Percentiles rank a stretch among this genome's conserved stretches.
Evolutionary conservation across 2,329 filamentous ascomycete species (phyloP).

Genomic region (Teratosphaeria pseudoeucalypti): DNA sequence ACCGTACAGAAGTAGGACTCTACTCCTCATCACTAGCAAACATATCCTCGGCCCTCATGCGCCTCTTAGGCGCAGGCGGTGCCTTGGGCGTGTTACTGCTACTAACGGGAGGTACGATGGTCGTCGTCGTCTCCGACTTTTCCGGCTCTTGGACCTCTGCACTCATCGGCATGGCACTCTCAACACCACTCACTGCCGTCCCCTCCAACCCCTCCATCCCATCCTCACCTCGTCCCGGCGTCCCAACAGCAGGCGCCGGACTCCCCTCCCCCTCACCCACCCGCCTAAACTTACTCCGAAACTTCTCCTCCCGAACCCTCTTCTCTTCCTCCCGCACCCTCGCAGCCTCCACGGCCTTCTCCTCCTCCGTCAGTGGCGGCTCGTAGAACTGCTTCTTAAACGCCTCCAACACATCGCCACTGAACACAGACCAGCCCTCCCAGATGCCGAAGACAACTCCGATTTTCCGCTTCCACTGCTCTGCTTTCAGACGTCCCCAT

Average conservation of each 20-base stretch:
- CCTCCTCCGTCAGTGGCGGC: conserved; percentile 45
- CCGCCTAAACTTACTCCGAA: conserved; percentile 35
- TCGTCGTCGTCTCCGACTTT: conserved; percentile 1
- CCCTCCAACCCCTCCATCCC: conserved; percentile 33
- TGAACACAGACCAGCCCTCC: conserved; percentile 57
- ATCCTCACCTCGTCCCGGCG: conserved; percentile 33
- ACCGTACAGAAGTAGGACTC: not conserved
- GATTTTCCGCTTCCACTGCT: conserved; percentile 76
- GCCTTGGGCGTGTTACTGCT: not conserved
- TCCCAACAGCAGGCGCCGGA: conserved; percentile 13
- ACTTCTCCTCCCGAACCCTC: conserved; percentile 29
- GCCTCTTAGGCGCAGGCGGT: conserved; percentile 35
- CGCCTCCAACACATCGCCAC: conserved; percentile 59
- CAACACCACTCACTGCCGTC: conserved; percentile 27
- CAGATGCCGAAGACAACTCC: conserved; percentile 59
- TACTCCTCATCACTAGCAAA: conserved; percentile 60
- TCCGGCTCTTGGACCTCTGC: conserved; percentile 31
- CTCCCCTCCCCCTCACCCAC: conserved; percentile 35
- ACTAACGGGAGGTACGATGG: not conserved
- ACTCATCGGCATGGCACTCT: conserved; percentile 21
- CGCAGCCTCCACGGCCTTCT: conserved; percentile 51
- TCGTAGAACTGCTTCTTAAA: conserved; percentile 63
- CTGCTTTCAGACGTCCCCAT: conserved; percentile 73
- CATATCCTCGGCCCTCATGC: conserved; percentile 74
- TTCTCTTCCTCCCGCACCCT: conserved; percentile 40